A percentile compares a stretch with the other conserved stretches of the same genome.
phyloP scores from a whole-genome alignment of 2,329 filamentous ascomycete species.

The Westerdykella sp. region DNA sequence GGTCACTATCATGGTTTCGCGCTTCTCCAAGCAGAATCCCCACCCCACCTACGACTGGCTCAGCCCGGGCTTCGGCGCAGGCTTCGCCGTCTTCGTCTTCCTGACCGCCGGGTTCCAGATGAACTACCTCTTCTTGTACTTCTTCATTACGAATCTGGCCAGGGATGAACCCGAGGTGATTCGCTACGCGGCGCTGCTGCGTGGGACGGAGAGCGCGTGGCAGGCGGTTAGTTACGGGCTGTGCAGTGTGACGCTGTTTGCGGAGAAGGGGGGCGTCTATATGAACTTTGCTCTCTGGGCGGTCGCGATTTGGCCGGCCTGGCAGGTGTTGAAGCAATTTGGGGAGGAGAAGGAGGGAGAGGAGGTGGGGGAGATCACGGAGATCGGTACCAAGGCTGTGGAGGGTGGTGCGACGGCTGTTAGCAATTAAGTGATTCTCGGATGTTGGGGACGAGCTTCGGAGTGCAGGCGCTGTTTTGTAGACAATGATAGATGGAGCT shows the following conservation, averaged over 20 bases:
- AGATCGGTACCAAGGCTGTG: neutral
- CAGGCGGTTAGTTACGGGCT: conserved; percentile 68
- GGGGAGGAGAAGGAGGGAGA: conserved; percentile 27
- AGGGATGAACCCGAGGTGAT: conserved; percentile 58
- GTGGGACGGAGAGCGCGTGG: conserved; percentile 66
- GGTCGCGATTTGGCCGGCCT: conserved; percentile 57
- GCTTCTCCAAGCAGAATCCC: conserved; percentile 46
- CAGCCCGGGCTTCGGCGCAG: conserved; percentile 56
- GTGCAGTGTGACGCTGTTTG: conserved; percentile 56
- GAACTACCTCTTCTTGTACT: conserved; percentile 71
- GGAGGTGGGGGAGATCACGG: neutral
- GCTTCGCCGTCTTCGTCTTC: conserved; percentile 62
- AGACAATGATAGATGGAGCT: too few species aligned
- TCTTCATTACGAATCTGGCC: conserved; percentile 62
- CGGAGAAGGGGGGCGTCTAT: conserved; percentile 60
- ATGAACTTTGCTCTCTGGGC: conserved; percentile 66
- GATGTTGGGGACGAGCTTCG: too few species aligned
- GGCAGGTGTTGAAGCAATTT: conserved; percentile 57
- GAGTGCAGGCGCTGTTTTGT: too few species aligned
- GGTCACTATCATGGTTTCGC: conserved; percentile 59
- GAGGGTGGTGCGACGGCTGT: neutral
- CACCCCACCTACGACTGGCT: conserved; percentile 62
- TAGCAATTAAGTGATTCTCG: too few species aligned
- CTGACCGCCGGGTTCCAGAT: conserved; percentile 63
- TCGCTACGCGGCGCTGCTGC: conserved; percentile 59